phyloP scores from a whole-genome alignment of 306 rosid species.

The Vicia sativa region DNA sequence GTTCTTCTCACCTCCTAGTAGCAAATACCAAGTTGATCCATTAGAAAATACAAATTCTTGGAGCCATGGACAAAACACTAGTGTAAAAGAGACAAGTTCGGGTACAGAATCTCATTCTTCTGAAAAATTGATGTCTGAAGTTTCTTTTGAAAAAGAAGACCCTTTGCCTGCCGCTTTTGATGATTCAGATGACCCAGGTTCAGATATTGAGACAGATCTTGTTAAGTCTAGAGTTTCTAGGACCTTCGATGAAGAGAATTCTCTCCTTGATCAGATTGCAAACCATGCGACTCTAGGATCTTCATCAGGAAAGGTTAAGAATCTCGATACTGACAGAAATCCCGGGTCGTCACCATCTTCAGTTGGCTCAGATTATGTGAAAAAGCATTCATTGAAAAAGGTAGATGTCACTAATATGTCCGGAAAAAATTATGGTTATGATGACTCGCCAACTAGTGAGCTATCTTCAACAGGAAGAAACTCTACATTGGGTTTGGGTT shows the following conservation, averaged over 20 bases:
- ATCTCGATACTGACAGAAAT: constrained; percentile 44
- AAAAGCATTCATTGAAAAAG: constrained; percentile 42
- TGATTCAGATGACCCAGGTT: constrained; percentile 74
- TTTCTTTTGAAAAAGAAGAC: constrained; percentile 56
- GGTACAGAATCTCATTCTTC: constrained; percentile 51
- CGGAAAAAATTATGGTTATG: constrained; percentile 42
- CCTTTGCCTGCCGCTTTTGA: constrained; percentile 64
- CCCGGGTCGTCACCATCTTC: constrained; percentile 45
- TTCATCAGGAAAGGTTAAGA: constrained; percentile 47
- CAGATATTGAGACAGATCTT: constrained; percentile 63
- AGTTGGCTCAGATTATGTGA: constrained; percentile 44
- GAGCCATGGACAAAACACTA: constrained; percentile 46
- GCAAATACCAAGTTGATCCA: constrained; percentile 46
- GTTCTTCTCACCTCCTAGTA: constrained; percentile 45
- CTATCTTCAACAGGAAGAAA: constrained; percentile 46
- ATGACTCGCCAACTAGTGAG: constrained; percentile 35
- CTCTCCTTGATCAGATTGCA: constrained; percentile 44
- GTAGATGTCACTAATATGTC: constrained; percentile 31
- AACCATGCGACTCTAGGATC: constrained; percentile 48
- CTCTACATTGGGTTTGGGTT: constrained; percentile 35
- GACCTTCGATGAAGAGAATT: constrained; percentile 43
- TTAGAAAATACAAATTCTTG: constrained; percentile 49
- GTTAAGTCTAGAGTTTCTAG: constrained; percentile 46
- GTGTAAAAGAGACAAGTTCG: constrained; percentile 44
- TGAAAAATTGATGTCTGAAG: constrained; percentile 51